phyloP scores from a whole-genome alignment of 306 rosid species.

The Dicorynia guianensis region DNA sequence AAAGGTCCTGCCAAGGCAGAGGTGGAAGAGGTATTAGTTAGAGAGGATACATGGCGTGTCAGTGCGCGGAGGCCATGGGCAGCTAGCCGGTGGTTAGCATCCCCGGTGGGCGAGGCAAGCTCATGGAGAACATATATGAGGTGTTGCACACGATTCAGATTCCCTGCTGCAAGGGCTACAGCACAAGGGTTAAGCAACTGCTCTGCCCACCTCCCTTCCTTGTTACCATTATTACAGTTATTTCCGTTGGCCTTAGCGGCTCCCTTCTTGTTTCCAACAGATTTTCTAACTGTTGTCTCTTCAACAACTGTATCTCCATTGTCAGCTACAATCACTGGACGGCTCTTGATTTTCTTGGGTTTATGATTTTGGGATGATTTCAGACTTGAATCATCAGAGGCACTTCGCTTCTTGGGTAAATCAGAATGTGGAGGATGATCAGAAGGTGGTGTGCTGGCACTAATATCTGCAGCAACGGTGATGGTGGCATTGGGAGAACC shows the following conservation, averaged over 20 bases:
- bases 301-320: conserved; percentile 48
- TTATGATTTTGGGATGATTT: conserved; percentile 50
- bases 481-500: conserved; percentile 45
- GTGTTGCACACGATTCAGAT: conserved; percentile 77
- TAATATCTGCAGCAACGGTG: conserved; percentile 24
- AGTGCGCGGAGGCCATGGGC: conserved; percentile 74
- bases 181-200: conserved; percentile 92
- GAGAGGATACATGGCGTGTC: conserved; percentile 60
- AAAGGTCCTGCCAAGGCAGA: conserved; percentile 44
- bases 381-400: conserved; percentile 41
- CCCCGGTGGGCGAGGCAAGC: conserved; percentile 76
- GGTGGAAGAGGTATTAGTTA: conserved; percentile 38
- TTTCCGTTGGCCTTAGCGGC: conserved; percentile 56
- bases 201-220: conserved; percentile 98
- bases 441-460: conserved; percentile 41
- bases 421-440: conserved; percentile 48
- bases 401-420: conserved; percentile 69
- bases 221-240: conserved; percentile 66
- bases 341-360: conserved; percentile 51
- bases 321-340: conserved; percentile 38
- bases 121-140: conserved; percentile 88
- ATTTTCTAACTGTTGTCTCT: conserved; percentile 48
- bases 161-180: conserved; percentile 59
- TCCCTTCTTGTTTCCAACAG: conserved; percentile 65
- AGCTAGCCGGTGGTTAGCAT: conserved; percentile 87